A percentile compares a stretch with the other conserved stretches of the same genome.
Conservation (phyloP, 495 filamentous ascomycete genomes). For the Pseudoneurospora amorphoporcata region DNA sequence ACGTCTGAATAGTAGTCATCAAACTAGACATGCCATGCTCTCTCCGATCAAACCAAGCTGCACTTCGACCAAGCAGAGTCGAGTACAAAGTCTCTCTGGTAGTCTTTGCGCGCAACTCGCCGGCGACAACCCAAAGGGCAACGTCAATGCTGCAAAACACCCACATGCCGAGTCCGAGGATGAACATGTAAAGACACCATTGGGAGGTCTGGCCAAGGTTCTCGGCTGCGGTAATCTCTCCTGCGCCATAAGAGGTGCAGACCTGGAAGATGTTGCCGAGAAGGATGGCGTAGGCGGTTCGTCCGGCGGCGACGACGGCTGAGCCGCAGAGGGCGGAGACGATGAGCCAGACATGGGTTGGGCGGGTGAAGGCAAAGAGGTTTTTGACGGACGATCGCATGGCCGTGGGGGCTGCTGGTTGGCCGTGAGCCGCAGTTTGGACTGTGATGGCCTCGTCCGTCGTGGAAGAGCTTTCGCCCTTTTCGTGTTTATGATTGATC, state of each 20-base stretch:
- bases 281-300: slow-evolving; percentile 57
- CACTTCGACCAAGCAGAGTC: slow-evolving; percentile 57
- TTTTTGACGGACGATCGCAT: slow-evolving; percentile 21
- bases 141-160: slow-evolving; percentile 55
- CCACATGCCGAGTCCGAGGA: slow-evolving; percentile 53
- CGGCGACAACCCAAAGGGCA: slow-evolving; percentile 59
- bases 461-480: not conserved
- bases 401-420: not conserved
- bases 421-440: not conserved
- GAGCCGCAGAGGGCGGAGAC: slow-evolving; percentile 40
- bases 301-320: slow-evolving; percentile 48
- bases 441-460: not conserved
- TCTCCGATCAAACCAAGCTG: slow-evolving; percentile 74
- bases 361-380: slow-evolving; percentile 65
- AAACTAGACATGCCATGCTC: slow-evolving; percentile 63
- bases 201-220: slow-evolving; percentile 46
- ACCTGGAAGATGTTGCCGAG: slow-evolving; percentile 67
- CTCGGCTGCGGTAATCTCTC: slow-evolving; percentile 33
- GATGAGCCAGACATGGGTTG: slow-evolving; percentile 47
- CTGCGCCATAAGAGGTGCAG: slow-evolving; percentile 56
- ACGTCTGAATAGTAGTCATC: slow-evolving; percentile 65
- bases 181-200: slow-evolving; percentile 48
- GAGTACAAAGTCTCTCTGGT: slow-evolving; percentile 56
- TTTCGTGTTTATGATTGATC: not conserved
- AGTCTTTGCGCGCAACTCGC: slow-evolving; percentile 65